Base-by-base conservation (phyloP, 2,329 filamentous ascomycete species). In the Monilinia laxa region DNA sequence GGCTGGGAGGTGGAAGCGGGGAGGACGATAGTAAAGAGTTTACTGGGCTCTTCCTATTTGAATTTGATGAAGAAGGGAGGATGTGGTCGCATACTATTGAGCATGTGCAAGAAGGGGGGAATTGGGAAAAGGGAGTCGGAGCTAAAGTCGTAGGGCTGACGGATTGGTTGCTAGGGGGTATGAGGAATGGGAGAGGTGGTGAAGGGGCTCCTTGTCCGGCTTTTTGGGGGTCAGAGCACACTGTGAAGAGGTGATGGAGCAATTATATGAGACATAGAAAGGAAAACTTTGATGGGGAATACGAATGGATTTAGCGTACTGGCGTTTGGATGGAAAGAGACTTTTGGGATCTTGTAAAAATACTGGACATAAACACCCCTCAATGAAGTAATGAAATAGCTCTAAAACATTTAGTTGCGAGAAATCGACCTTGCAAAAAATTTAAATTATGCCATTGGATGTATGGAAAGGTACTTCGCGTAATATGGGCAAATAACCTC, bases 41-140 rank as follows among this genome's bases (percentile, higher is more conserved):
- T 73, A 91, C 88, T 1, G 95, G 95, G 0, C 79, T 98, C 14
- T 99, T 98, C 78, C 89, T 97, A 68, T 99, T 99, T 77, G 92
- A 96, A 71, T 99, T 99, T 76, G 95, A 98, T 75, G 83, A 87
- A 57, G 85, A 96, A 73, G 95, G 95, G 1, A 84, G 92, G 70
- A 87, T 99, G 47, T 79, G 90, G 58, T 92, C 87, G 72, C 95
- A 98, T 78, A 96, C 92, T 0, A 98, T 99, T 74, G 95, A 99
- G 79, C 91, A 96, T 79, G 90, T 91, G 1, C 90, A 97, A 73
- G 89, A 95, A 74, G 88, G 89, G 20, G 87, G 89, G 51, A 87
- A 92, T 68, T 96, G 90, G 87, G 93, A 97, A 73, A 87, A 86
- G 70, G 93, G 87, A 20, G 81, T 89, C n/a, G 87, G 91, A 35